Percentiles rank a stretch among this genome's conserved stretches.
phyloP scores from a whole-genome alignment of 2,329 filamentous ascomycete species.

The Zarea fungicola region DNA sequence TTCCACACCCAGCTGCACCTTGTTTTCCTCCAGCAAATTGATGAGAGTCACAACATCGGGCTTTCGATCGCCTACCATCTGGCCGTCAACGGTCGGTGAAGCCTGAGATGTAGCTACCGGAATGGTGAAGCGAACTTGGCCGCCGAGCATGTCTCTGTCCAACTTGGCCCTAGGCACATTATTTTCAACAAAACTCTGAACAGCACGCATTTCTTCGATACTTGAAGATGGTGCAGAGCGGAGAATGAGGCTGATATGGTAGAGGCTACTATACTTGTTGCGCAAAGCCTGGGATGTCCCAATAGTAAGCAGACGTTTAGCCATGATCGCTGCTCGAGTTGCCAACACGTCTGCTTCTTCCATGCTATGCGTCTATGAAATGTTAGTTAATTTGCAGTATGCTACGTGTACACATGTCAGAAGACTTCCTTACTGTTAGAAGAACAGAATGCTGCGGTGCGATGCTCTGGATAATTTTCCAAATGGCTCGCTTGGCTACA shows the following conservation, averaged over 20 bases:
- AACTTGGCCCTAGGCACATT: conserved; percentile 50
- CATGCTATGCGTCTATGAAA: conserved; percentile 85
- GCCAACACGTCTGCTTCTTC: conserved; percentile 85
- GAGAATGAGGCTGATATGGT: conserved; percentile 59
- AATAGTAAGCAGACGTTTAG: conserved; percentile 47
- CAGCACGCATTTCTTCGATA: conserved; percentile 48
- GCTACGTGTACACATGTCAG: too few species aligned
- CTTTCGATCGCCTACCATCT: not conserved
- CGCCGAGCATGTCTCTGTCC: conserved; percentile 55
- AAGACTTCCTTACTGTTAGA: too few species aligned
- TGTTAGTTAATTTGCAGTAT: too few species aligned
- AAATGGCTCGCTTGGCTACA: too few species aligned
- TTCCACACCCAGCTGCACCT: conserved; percentile 52
- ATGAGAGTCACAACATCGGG: not conserved
- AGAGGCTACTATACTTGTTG: conserved; percentile 54
- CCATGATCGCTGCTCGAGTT: conserved; percentile 49
- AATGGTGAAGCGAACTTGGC: conserved; percentile 48
- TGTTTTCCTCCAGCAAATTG: conserved; percentile 49
- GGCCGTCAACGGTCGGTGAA: too few species aligned
- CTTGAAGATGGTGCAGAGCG: conserved; percentile 51
- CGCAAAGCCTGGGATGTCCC: conserved; percentile 55
- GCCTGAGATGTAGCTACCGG: too few species aligned
- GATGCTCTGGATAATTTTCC: too few species aligned
- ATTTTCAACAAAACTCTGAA: conserved; percentile 49
- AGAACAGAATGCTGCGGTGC: too few species aligned